Conservation (phyloP, 1,284 basidiomycete species). For the Apiotrichum montevideense region DNA sequence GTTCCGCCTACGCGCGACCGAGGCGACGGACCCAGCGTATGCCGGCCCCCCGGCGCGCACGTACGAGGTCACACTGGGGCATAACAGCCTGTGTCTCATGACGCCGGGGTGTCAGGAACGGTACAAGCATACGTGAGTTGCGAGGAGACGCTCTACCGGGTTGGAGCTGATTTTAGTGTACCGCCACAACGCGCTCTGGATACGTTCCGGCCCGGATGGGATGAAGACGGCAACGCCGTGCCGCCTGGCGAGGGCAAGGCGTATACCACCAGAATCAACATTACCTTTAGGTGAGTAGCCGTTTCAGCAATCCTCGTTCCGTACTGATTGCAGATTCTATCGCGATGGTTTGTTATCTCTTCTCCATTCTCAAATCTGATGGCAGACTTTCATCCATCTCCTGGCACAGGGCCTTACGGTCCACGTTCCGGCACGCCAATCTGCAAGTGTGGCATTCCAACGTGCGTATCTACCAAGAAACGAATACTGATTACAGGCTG, state of each 20-base stretch:
- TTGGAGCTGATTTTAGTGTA: slow-evolving; percentile 43
- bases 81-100: slow-evolving; percentile 90
- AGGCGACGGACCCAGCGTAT: slow-evolving; percentile 25
- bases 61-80: slow-evolving; percentile 72
- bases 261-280: slow-evolving; percentile 73
- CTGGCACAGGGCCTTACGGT: slow-evolving; percentile 17
- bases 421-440: slow-evolving; percentile 45
- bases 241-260: slow-evolving; percentile 34
- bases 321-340: slow-evolving; percentile 25
- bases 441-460: slow-evolving; percentile 75
- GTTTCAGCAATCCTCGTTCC: background rate
- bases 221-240: slow-evolving; percentile 22
- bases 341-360: slow-evolving; percentile 25
- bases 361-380: slow-evolving; percentile 29
- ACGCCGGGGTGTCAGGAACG: slow-evolving; percentile 82
- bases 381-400: slow-evolving; percentile 68
- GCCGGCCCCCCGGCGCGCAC: slow-evolving; percentile 61
- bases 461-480: slow-evolving; percentile 31
- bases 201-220: slow-evolving; percentile 60
- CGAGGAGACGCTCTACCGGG: too few species aligned
- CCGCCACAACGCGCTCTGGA: slow-evolving; percentile 72
- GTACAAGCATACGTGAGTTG: slow-evolving; percentile 59
- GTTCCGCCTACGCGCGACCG: slow-evolving; percentile 60
- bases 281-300: slow-evolving; percentile 61
- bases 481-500: slow-evolving; percentile 22